A percentile compares a stretch with the other conserved stretches of the same genome.
phyloP scores from a whole-genome alignment of 306 rosid genomes.

The Boehmeria nivea region DNA sequence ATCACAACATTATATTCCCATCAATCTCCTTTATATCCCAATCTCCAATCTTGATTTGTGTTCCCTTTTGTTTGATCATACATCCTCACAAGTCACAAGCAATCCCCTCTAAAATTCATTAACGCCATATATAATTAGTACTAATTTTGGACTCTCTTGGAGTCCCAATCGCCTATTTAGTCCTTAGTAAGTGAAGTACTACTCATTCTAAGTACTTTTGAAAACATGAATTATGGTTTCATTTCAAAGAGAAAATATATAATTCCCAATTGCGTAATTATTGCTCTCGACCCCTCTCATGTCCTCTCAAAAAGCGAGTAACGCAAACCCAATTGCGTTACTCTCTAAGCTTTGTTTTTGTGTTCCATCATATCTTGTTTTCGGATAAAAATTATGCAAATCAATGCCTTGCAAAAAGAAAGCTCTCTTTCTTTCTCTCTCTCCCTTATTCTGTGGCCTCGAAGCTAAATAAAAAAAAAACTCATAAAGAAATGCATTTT shows the following conservation, averaged over 20 bases:
- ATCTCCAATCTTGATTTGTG: constrained; percentile 23
- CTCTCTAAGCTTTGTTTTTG: constrained; percentile 6
- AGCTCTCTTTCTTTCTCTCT: not conserved
- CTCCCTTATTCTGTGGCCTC: constrained; percentile 9
- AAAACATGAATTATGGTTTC: constrained; percentile 14
- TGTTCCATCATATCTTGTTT: constrained; percentile 21
- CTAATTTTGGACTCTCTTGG: constrained; percentile 17
- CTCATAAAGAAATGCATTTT: not conserved
- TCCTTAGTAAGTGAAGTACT: not conserved
- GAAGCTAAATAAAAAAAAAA: constrained; percentile 5
- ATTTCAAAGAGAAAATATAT: constrained; percentile 11
- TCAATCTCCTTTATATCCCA: constrained; percentile 11
- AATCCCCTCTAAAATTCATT: constrained; percentile 19
- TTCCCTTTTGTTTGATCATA: constrained; percentile 11
- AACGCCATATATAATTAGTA: constrained; percentile 20
- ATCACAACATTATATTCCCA: constrained; percentile 33
- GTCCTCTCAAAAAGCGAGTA: constrained; percentile 24
- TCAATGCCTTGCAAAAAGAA: constrained; percentile 8
- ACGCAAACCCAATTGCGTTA: constrained; percentile 20
- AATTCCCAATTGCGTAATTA: constrained; percentile 20
- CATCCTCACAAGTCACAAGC: constrained; percentile 13
- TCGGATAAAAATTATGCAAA: constrained; percentile 22
- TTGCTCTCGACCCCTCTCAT: constrained; percentile 20
- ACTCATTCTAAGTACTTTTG: constrained; percentile 7
- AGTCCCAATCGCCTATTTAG: constrained; percentile 12